These are phyloP conservation scores for Trypanosoma scelopori DNA, from an alignment of 208 protist genomes.

Conservation along the genomic window DNA sequence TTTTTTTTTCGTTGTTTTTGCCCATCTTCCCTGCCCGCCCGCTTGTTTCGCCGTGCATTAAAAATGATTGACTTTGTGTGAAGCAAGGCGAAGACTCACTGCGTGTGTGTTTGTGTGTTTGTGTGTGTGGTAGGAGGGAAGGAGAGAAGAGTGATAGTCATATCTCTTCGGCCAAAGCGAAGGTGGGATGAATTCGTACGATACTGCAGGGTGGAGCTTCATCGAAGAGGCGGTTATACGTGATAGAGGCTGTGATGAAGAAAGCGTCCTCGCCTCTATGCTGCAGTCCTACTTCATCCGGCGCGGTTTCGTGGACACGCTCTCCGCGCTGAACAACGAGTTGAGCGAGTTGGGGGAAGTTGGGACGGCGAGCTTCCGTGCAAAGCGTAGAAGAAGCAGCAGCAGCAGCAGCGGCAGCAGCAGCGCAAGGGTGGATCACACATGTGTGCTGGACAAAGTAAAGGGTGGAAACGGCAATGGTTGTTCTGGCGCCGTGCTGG, in stretches of 20 bases:
- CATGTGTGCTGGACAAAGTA: not conserved
- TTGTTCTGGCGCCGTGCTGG: constrained; percentile 1
- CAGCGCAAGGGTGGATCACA: not conserved
- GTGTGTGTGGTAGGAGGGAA: not conserved
- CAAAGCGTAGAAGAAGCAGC: not conserved
- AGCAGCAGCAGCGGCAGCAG: not conserved
- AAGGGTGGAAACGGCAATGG: not conserved
- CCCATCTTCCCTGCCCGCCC: too few species aligned
- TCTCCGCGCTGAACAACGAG: constrained; percentile 51
- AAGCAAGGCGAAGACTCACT: not conserved
- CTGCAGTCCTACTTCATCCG: constrained; percentile 66
- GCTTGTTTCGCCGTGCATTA: too few species aligned
- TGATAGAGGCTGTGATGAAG: constrained; percentile 64
- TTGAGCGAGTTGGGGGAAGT: not conserved
- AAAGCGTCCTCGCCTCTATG: constrained; percentile 50
- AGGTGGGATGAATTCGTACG: constrained; percentile 25
- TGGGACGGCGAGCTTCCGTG: not conserved
- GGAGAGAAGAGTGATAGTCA: not conserved
- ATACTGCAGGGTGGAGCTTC: constrained; percentile 40
- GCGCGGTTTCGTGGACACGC: constrained; percentile 59
- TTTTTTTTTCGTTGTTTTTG: too few species aligned
- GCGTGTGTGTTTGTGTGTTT: not conserved
- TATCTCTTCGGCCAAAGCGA: too few species aligned
- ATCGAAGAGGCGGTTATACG: constrained; percentile 73
- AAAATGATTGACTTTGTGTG: too few species aligned